Conservation (phyloP, 805 yeast genomes). For the Candida loeiensis region DNA sequence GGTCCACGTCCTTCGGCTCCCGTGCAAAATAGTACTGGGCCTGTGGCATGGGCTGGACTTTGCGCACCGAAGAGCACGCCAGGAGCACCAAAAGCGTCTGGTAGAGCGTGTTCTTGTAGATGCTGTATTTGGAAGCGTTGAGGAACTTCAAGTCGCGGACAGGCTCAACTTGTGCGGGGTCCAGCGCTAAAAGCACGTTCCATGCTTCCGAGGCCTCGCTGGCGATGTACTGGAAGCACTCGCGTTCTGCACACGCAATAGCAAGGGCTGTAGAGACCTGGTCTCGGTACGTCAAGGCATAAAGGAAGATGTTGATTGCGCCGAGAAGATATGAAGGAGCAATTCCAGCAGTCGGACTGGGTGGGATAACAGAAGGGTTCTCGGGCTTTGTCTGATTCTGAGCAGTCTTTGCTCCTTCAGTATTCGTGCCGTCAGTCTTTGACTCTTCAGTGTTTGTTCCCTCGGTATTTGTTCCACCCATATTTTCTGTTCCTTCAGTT, state of each 20-base stretch:
- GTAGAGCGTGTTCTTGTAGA: conserved; percentile 41
- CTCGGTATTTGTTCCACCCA: no score
- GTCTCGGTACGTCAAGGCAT: conserved; percentile 24
- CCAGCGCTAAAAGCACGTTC: conserved; percentile 19
- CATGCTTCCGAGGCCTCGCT: conserved; percentile 21
- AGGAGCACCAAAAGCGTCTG: conserved; percentile 40
- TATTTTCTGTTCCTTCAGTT: not conserved
- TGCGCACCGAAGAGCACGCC: conserved; percentile 1
- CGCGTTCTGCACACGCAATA: conserved; percentile 50
- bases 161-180: conserved; percentile 7
- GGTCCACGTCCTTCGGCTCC: conserved; percentile 3
- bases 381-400: no score
- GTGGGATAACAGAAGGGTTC: not conserved
- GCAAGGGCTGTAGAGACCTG: conserved; percentile 35
- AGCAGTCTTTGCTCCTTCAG: no score
- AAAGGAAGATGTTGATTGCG: conserved; percentile 25
- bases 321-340: conserved; percentile 1
- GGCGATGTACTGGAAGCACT: conserved; percentile 40
- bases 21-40: conserved; percentile 22
- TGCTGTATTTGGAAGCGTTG: conserved; percentile 32
- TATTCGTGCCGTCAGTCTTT: no score
- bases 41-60: conserved; percentile 24
- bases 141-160: conserved; percentile 23
- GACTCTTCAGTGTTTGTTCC: no score
- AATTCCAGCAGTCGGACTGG: not conserved